Base-by-base conservation (phyloP, 257 asterid genomes). In the Penstemon newberryi region DNA sequence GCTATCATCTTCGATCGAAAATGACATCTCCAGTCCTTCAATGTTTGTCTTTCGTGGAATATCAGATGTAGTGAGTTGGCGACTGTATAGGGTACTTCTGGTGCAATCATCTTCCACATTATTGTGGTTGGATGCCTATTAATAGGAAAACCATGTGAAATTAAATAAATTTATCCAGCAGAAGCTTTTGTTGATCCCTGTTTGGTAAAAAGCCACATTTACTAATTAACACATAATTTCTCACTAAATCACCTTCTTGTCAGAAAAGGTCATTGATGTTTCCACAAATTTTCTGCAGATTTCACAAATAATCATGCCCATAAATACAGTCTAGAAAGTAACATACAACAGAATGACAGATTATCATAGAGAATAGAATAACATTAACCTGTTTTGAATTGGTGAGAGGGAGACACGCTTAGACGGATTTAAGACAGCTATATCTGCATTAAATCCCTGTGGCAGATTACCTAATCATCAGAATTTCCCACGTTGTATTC, bases 361-460 rank as follows among this genome's bases (percentile, higher is more conserved):
- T 69, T 71, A 67, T 64, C 69, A 70, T 13, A 63, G 56, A 8
- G 45, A 66, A 68, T 62, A 71, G 72, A 65, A 56, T 56, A 72
- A 38, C 45, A 71, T 19, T 75, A 71, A 86, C 96, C 98, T 87
- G 85, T 77, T 80, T 47, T 67, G 70, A 38, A 18, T 71, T 56
- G 84, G 82, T 76, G 88, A 72, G 13, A 57, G 77, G 36, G 78
- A 73, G 55, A 70, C 79, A 61, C 95, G 96, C 72, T 93, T 93
- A 56, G 85, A 72, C 52, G 94, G 89, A 81, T 79, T 75, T 70
- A 73, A 79, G 66, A 71, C 77, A 66, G 56, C 51, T 59, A 36
- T 39, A 75, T 78, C 83, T n/a, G 80, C 71, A 54, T 70, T 50
- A 68, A 68, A 58, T 49, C 54, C 80, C 98, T 92, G 87, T 70